Evolutionary conservation across 169 alveolate genomes (phyloP).

Genomic region (Gregarina niphandrodes): DNA sequence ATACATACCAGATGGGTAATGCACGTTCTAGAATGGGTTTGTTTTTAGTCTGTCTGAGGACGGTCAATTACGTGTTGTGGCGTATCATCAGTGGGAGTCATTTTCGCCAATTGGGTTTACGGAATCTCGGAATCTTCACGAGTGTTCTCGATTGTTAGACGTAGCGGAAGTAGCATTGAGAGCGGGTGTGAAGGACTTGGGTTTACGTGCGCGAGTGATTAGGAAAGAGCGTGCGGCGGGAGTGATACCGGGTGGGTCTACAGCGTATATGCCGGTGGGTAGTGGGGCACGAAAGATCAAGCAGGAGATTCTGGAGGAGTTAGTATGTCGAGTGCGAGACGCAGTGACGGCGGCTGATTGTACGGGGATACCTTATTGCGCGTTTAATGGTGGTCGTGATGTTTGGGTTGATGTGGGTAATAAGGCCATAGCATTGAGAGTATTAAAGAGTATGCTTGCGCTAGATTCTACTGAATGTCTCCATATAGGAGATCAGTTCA

Average conservation of each 20-base stretch:
- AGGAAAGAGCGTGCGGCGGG: constrained; percentile 7
- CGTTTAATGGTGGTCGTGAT: constrained; percentile 30
- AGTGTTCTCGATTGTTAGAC: constrained; percentile 1
- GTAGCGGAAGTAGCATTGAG: constrained; percentile 1
- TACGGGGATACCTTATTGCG: constrained; percentile 20
- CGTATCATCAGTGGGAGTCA: too few species aligned
- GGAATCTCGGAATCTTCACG: too few species aligned
- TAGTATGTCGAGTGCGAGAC: constrained; percentile 4
- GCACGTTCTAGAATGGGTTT: too few species aligned
- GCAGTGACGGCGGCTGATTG: background rate
- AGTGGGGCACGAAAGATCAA: constrained; percentile 1
- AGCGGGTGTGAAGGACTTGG: background rate
- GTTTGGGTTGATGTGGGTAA: constrained; percentile 31
- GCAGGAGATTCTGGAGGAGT: constrained; percentile 9
- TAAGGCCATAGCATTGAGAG: constrained; percentile 22
- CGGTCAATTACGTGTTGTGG: too few species aligned
- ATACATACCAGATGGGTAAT: too few species aligned
- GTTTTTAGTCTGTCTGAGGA: too few species aligned
- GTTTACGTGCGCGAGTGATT: background rate
- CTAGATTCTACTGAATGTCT: constrained; percentile 16
- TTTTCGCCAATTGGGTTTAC: too few species aligned
- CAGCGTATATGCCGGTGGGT: background rate
- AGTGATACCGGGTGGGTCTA: background rate
- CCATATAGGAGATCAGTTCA: constrained; percentile 31
- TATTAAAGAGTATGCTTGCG: constrained; percentile 13